Base-by-base conservation (phyloP, 73 alveolate genomes). In the Paraurostyla sp. region DNA sequence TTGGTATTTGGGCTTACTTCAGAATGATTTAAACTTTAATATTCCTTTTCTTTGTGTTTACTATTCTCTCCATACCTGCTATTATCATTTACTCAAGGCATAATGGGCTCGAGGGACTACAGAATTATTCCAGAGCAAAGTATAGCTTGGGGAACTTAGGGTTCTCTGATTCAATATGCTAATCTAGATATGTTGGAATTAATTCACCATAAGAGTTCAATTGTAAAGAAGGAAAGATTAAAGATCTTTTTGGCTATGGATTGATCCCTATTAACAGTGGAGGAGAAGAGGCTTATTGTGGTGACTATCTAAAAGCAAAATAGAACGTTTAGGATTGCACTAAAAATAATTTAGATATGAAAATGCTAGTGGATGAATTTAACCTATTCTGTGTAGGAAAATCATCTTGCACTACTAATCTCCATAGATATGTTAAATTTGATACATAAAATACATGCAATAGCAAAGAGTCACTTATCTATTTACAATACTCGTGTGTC, bases 81-180 rank as follows among this genome's bases (percentile, higher is more conserved):
- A 56, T 90, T 22, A 54, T 30, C 36, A 65, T 90, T 27, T 90
- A 82, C 58, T 11, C 51, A 25, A 38, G 65, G 9, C 68, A 57
- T 22, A 51, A 90, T 25, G 95, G 89, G 0, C 50, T 78, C 33
- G 60, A 50, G 29, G 89, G 89, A 13, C 43, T 54, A 20, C 27
- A 54, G 16, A 51, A 49, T 36, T 78, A 78, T 33, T 78, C 89
- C 4, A 78, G 50, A 54, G 89, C 80, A 9, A 45, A 42, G 23
- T 81, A 43, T 52, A 69, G 92, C 23, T 25, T 90, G 30, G 95
- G 95, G 13, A 90, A 90, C 48, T 29, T 90, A 58, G 95, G 95
- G 15, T 90, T 59, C 52, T 42, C 95, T 0, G 33, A 62, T 2
- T 22, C 90, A 13, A 27, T 43, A 42, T 90, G 95, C 89, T 45